phyloP scores from a whole-genome alignment of 2,329 filamentous ascomycete genomes.

The Aspergillus neoniger region DNA sequence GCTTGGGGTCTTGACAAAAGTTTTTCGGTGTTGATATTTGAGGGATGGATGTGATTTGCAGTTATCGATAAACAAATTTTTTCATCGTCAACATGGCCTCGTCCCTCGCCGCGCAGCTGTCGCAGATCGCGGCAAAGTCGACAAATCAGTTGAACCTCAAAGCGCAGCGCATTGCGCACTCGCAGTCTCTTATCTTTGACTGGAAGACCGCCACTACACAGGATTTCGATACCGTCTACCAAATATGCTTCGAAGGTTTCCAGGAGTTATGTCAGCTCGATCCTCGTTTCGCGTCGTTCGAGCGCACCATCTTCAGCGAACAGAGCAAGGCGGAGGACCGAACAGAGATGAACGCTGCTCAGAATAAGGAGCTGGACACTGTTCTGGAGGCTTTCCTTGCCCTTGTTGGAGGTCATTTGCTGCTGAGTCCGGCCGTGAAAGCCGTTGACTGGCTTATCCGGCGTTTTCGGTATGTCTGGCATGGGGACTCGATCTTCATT shows the following conservation, averaged over 20 bases:
- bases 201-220: conserved; percentile 80
- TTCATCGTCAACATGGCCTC: conserved; percentile 65
- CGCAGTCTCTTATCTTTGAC: conserved; percentile 93
- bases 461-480: conserved; percentile 70
- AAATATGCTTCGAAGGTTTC: conserved; percentile 85
- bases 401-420: conserved; percentile 72
- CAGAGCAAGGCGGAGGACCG: conserved; percentile 90
- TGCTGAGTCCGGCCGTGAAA: conserved; percentile 85
- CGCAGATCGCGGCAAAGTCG: conserved; percentile 85
- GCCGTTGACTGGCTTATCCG: conserved; percentile 93
- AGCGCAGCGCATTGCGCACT: conserved; percentile 87
- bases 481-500: background rate
- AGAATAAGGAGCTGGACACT: conserved; percentile 79
- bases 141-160: conserved; percentile 90
- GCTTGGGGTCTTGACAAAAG: conserved; percentile 3
- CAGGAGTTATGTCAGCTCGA: conserved; percentile 89
- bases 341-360: conserved; percentile 74
- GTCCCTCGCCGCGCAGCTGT: conserved; percentile 88
- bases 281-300: conserved; percentile 72
- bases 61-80: conserved; percentile 18
- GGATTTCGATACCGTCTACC: conserved; percentile 85
- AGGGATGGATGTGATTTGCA: conserved; percentile 24
- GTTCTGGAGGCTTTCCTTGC: conserved; percentile 81
- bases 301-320: conserved; percentile 82
- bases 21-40: conserved; percentile 9